A percentile compares a stretch with the other conserved stretches of the same genome.
Conservation (phyloP, 768 basidiomycete genomes). For the Rhizopogon rudus region DNA sequence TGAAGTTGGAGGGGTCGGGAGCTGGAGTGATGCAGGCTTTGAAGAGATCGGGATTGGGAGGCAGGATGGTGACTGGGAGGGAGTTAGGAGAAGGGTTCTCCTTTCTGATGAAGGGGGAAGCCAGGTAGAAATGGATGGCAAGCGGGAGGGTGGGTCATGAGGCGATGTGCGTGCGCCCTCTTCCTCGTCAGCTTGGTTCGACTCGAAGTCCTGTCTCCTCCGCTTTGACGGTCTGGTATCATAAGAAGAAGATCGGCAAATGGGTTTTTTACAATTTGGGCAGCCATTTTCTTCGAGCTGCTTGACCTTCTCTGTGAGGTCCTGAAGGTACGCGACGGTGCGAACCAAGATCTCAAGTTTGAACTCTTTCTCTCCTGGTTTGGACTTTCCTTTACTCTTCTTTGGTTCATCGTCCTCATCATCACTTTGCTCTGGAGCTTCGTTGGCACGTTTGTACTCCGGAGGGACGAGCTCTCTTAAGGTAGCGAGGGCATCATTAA, state of each 20-base stretch:
- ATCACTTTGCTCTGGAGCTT: conserved; percentile 27
- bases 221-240: conserved; percentile 3
- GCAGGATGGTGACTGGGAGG: conserved; percentile 30
- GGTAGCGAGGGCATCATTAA: conserved; percentile 83
- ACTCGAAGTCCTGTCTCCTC: neutral
- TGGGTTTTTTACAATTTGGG: conserved; percentile 12
- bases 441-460: conserved; percentile 35
- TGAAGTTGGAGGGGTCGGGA: conserved; percentile 56
- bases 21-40: conserved; percentile 23
- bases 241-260: conserved; percentile 9
- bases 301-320: conserved; percentile 53
- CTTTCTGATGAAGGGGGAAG: conserved; percentile 32
- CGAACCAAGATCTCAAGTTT: conserved; percentile 87
- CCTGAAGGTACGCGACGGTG: conserved; percentile 75
- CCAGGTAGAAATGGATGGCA: conserved; percentile 71
- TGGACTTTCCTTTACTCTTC: conserved; percentile 25
- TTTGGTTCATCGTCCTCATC: conserved; percentile 28
- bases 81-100: conserved; percentile 27
- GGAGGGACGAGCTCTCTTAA: conserved; percentile 74
- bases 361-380: conserved; percentile 76
- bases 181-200: neutral
- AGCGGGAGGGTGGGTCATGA: conserved; percentile 25
- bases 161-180: neutral
- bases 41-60: conserved; percentile 19
- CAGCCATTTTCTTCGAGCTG: conserved; percentile 32